Evolutionary conservation across 2,329 filamentous ascomycete genomes (phyloP).

Genomic region (Ascochyta rabiei): DNA sequence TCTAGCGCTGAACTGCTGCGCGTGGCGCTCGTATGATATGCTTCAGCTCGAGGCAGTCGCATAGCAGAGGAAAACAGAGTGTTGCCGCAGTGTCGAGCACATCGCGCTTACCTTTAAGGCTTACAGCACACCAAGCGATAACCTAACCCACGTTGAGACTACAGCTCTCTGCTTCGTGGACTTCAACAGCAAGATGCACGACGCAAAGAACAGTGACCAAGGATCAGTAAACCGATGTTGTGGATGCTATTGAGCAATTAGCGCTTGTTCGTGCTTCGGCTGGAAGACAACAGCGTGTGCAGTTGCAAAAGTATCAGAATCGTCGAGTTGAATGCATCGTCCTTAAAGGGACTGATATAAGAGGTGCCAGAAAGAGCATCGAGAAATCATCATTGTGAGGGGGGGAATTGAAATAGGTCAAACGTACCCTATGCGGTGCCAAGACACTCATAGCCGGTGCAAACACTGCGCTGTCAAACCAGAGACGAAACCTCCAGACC

Average conservation of each 20-base stretch:
- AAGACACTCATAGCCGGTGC: not conserved
- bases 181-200: not conserved
- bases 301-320: conserved; percentile 35
- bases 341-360: conserved; percentile 60
- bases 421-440: not conserved
- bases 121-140: not conserved
- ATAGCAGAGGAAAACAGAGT: not conserved
- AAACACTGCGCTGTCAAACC: not conserved
- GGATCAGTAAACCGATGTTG: not conserved
- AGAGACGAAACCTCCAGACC: not conserved
- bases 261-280: not conserved
- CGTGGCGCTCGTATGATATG: not conserved
- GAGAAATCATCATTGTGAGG: conserved; percentile 29
- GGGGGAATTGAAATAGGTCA: not conserved
- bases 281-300: not conserved
- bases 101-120: not conserved
- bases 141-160: not conserved
- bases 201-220: conserved; percentile 12
- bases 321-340: conserved; percentile 47
- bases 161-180: conserved; percentile 10
- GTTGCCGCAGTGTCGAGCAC: not conserved
- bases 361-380: conserved; percentile 79
- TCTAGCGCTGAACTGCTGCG: not conserved
- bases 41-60: not conserved
- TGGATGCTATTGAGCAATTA: conserved; percentile 2